A percentile compares a stretch with the other conserved stretches of the same genome.
Evolutionary conservation across 139 green algal genomes (phyloP).

Genomic region (Chlorella sp.): DNA sequence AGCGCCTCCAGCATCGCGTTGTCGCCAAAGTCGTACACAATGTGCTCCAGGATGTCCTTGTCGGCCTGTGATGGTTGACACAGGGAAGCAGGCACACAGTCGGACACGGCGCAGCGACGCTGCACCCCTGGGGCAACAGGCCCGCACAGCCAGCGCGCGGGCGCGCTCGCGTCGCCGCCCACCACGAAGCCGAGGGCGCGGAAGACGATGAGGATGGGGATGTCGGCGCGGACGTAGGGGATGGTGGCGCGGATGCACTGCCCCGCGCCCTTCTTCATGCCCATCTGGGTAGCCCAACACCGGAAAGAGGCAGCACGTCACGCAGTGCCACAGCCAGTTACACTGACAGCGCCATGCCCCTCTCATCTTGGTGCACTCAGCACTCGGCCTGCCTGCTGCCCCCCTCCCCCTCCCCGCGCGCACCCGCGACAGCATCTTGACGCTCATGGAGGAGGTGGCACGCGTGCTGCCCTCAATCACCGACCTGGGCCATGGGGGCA

Average conservation of each 20-base stretch:
- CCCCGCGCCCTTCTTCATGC: constrained; percentile 46
- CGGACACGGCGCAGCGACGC: too few species aligned
- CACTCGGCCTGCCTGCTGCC: too few species aligned
- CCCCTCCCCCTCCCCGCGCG: too few species aligned
- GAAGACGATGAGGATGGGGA: constrained; percentile 92
- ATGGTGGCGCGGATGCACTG: constrained; percentile 65
- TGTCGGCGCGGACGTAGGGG: constrained; percentile 82
- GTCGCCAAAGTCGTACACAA: constrained; percentile 87
- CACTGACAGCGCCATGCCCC: too few species aligned
- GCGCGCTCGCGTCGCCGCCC: constrained; percentile 8
- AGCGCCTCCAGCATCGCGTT: constrained; percentile 95
- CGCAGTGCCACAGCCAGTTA: too few species aligned
- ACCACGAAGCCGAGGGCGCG: constrained; percentile 83
- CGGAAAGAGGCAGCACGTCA: too few species aligned
- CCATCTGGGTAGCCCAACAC: too few species aligned
- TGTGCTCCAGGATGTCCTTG: constrained; percentile 89
- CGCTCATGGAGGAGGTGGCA: constrained; percentile 73
- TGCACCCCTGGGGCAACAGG: too few species aligned
- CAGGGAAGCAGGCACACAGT: neutral
- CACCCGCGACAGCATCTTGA: constrained; percentile 83
- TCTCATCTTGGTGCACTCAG: too few species aligned
- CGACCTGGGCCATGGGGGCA: constrained; percentile 60
- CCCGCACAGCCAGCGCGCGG: neutral
- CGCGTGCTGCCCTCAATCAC: constrained; percentile 86
- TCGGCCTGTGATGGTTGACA: constrained; percentile 56